These are phyloP conservation scores for Phialophora tarda DNA, from an alignment of 2,329 filamentous ascomycete species.

Conservation along the genomic window DNA sequence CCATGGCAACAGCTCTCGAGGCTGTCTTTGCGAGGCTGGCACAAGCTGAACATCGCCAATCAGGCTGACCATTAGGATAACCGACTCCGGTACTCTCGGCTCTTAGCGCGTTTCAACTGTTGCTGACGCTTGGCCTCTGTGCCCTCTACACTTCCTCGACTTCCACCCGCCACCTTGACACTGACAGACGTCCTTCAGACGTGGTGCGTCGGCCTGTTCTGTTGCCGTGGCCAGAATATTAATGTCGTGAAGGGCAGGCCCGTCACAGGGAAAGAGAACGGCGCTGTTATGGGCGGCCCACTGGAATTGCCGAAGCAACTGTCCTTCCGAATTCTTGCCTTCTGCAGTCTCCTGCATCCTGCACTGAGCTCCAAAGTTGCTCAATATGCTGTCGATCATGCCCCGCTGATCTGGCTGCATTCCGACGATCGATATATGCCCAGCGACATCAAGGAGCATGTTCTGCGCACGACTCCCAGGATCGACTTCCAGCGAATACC, in stretches of 20 bases:
- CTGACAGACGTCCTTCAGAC: background rate
- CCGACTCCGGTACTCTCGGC: background rate
- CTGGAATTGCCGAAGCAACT: background rate
- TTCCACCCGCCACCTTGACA: background rate
- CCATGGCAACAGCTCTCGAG: too few relatives aligned
- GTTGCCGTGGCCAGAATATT: background rate
- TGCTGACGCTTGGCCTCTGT: background rate
- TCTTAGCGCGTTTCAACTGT: background rate
- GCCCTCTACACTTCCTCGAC: background rate
- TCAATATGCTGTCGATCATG: constrained; percentile 33
- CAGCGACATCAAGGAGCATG: constrained; percentile 55
- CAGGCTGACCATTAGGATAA: background rate
- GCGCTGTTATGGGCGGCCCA: background rate
- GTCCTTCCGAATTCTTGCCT: background rate
- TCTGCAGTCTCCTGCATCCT: background rate
- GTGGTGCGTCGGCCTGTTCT: background rate
- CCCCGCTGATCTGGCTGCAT: constrained; percentile 59
- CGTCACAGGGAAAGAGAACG: background rate
- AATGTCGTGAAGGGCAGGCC: background rate
- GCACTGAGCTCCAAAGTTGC: background rate
- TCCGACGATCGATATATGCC: constrained; percentile 56
- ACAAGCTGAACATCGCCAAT: too few relatives aligned
- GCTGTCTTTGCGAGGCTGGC: too few relatives aligned
- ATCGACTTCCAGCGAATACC: constrained; percentile 51
- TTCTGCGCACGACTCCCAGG: constrained; percentile 54